phyloP scores from a whole-genome alignment of 495 filamentous ascomycete species.

The Podospora anserina region DNA sequence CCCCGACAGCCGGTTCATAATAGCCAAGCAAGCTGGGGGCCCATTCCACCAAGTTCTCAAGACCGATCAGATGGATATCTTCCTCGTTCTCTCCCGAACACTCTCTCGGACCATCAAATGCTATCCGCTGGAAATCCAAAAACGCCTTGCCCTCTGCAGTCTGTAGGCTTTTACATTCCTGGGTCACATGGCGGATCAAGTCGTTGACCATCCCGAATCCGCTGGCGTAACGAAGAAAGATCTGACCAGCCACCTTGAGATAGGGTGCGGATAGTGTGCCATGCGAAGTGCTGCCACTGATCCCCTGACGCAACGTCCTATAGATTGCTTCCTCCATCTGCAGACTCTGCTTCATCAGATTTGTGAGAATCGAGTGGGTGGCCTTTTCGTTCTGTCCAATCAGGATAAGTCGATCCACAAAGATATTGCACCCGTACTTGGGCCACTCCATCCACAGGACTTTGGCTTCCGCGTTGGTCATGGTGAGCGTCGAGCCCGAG shows the following conservation, averaged over 20 bases:
- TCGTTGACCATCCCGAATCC: conserved; percentile 24
- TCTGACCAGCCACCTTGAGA: conserved; percentile 33
- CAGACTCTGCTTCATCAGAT: conserved; percentile 37
- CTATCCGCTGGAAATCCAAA: conserved; percentile 39
- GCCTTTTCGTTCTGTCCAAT: conserved; percentile 47
- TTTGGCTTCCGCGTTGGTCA: conserved; percentile 41
- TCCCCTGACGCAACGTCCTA: conserved; percentile 32
- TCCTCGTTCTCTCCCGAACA: conserved; percentile 24
- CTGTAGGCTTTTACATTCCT: conserved; percentile 40
- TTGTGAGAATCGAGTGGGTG: conserved; percentile 44
- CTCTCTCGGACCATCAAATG: conserved; percentile 30
- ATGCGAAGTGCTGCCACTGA: conserved; percentile 36
- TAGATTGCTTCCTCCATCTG: conserved; percentile 37
- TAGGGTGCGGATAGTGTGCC: conserved; percentile 31
- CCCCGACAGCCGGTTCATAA: conserved; percentile 53
- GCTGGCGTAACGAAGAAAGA: conserved; percentile 36
- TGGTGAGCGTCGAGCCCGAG: conserved; percentile 31
- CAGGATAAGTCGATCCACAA: conserved; percentile 49
- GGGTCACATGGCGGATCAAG: conserved; percentile 36
- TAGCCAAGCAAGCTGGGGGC: conserved; percentile 66
- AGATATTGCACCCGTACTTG: conserved; percentile 38
- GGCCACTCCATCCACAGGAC: conserved; percentile 44
- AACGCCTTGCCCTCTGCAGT: conserved; percentile 42
- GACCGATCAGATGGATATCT: conserved; percentile 29
- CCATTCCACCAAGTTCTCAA: conserved; percentile 61